Base-by-base conservation (phyloP, 176 grass and related monocot genomes). In the Musa schizocarpa region DNA sequence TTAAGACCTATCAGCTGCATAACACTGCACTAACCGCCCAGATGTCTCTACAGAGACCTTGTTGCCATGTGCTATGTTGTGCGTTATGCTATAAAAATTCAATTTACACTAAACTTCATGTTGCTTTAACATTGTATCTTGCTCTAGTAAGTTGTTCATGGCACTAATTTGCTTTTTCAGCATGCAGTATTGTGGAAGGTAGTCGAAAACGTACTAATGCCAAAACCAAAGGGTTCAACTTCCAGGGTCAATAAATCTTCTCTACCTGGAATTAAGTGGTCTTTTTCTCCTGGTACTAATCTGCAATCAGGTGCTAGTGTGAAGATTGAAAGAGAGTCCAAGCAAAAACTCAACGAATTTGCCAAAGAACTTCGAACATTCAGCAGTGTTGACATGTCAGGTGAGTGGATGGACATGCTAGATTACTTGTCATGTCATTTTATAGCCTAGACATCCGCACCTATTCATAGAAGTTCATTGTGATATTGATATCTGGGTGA, bases 151-250 rank as follows among this genome's bases (percentile, higher is more conserved):
- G 52, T 54, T 71, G 73, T 85, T 72, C 73, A 13, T 17, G 64
- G 61, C 20, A 74, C 82, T 99, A 87, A 89, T 79, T 84, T 86
- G 59, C 75, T 83, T 77, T 89, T 91, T 93, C 84, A 89, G 82
- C 81, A 74, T 79, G 87, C 88, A 99, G 95, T 99, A 76, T 77
- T 90, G 77, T 93, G 95, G 95, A 88, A 85, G 66, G 78, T 92
- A 77, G 78, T 91, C 68, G 82, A 80, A 69, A 86, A 82, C 79
- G 27, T 99, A n/a, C 69, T 99, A n/a, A 74, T 86, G 1, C 14
- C 68, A 53, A 94, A 81, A 79, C 78, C 71, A 48, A 94, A 92
- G 69, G 54, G 69, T 14, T 65, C 8, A 20, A 13, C 17, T 82
- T 64, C 86, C 49, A 59, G 75, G 51, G 62, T 75, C 16, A 63